Percentiles rank a stretch among this genome's conserved stretches.
Evolutionary conservation across 73 alveolate species (phyloP).

Genomic region (Durusdinium trenchii): DNA sequence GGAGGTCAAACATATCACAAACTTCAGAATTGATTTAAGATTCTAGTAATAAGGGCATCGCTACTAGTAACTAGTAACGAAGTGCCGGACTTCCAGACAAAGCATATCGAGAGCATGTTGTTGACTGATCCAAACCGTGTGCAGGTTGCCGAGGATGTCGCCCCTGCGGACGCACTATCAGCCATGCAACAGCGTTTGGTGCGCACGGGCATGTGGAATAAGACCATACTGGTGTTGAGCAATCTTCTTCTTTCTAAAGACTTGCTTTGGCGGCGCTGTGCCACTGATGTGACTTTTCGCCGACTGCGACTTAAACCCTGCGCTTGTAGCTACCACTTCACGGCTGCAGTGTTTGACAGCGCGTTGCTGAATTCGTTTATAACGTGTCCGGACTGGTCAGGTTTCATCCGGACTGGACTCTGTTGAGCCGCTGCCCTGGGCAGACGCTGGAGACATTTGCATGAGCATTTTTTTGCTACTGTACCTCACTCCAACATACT

Average conservation of each 20-base stretch:
- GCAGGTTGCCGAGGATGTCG: neutral
- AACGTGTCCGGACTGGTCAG: neutral
- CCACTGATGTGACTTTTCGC: neutral
- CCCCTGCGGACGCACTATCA: neutral
- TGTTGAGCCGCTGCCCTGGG: too few relatives aligned
- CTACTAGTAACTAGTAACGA: neutral
- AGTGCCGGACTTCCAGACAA: neutral
- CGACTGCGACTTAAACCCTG: too few relatives aligned
- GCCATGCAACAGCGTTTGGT: constrained; percentile 27
- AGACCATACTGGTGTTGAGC: neutral
- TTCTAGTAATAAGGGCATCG: neutral
- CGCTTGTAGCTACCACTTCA: neutral
- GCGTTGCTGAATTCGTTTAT: neutral
- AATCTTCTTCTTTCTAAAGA: neutral
- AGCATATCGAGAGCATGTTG: too few relatives aligned
- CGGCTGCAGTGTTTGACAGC: neutral
- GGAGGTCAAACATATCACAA: too few relatives aligned
- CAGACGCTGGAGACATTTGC: too few relatives aligned
- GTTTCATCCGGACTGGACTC: too few relatives aligned
- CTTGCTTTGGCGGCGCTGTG: neutral
- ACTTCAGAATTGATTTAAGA: neutral
- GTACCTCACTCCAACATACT: neutral
- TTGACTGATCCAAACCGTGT: neutral
- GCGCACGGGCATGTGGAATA: neutral
- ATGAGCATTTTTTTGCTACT: too few relatives aligned